Conservation (phyloP, 2,329 filamentous ascomycete species). For the Alternaria dauci region DNA sequence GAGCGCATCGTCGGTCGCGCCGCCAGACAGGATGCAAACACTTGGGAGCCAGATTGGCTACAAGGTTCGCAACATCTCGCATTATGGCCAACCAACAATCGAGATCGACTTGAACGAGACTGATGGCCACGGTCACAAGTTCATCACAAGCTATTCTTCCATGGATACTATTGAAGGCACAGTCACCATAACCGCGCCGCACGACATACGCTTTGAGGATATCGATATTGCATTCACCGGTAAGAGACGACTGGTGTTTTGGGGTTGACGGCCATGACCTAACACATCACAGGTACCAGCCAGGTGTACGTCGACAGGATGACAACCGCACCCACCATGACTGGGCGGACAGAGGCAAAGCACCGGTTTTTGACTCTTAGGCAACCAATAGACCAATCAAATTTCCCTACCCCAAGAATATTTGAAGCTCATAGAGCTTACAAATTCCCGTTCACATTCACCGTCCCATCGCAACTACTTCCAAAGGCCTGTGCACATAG, state of each 20-base stretch:
- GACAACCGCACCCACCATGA: slow-evolving; percentile 60
- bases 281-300: slow-evolving; percentile 54
- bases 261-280: slow-evolving; percentile 12
- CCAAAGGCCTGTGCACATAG: slow-evolving; percentile 66
- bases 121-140: slow-evolving; percentile 38
- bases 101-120: slow-evolving; percentile 53
- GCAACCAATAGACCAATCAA: slow-evolving; percentile 64
- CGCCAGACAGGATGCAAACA: slow-evolving; percentile 40
- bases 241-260: slow-evolving; percentile 36
- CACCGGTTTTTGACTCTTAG: slow-evolving; percentile 69
- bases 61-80: slow-evolving; percentile 46
- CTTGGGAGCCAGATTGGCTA: slow-evolving; percentile 45
- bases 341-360: slow-evolving; percentile 63
- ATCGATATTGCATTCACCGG: slow-evolving; percentile 67
- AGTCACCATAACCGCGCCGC: slow-evolving; percentile 59
- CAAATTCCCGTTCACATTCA: slow-evolving; percentile 69
- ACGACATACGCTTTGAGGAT: slow-evolving; percentile 65
- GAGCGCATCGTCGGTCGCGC: slow-evolving; percentile 27
- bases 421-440: slow-evolving; percentile 65
- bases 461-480: slow-evolving; percentile 67
- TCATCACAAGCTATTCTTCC: slow-evolving; percentile 63
- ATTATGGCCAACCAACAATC: slow-evolving; percentile 52
- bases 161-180: slow-evolving; percentile 65
- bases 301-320: slow-evolving; percentile 65
- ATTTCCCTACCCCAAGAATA: slow-evolving; percentile 64